phyloP scores from a whole-genome alignment of 345 rosid species.

The Raphanus sativus region DNA sequence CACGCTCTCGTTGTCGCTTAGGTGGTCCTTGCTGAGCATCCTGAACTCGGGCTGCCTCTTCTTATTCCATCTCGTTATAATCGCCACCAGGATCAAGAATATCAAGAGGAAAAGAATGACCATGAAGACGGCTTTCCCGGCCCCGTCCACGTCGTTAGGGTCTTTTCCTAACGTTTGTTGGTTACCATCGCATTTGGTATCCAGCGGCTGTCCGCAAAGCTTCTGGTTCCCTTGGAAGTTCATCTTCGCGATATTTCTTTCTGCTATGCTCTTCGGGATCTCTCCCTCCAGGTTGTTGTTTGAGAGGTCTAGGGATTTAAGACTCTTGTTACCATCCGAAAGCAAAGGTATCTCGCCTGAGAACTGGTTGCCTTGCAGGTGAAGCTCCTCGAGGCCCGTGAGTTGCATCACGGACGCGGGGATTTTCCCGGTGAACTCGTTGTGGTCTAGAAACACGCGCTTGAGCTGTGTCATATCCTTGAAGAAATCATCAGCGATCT shows the following conservation, averaged over 20 bases:
- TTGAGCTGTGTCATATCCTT: not conserved
- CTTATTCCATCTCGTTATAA: constrained; percentile 25
- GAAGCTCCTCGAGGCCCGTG: constrained; percentile 53
- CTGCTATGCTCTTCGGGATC: constrained; percentile 52
- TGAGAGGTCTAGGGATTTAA: constrained; percentile 38
- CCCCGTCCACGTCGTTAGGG: not conserved
- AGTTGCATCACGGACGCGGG: constrained; percentile 53
- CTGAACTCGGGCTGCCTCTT: constrained; percentile 48
- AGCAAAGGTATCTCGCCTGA: constrained; percentile 62
- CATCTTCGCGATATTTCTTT: constrained; percentile 35
- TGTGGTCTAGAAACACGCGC: not conserved
- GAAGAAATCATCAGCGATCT: not conserved
- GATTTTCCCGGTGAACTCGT: constrained; percentile 50
- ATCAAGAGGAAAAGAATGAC: constrained; percentile 29
- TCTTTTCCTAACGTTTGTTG: not conserved
- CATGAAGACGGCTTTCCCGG: constrained; percentile 20
- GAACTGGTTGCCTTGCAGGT: constrained; percentile 69
- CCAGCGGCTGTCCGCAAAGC: constrained; percentile 55
- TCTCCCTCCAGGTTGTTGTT: constrained; percentile 52
- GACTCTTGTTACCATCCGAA: constrained; percentile 25
- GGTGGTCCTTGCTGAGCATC: constrained; percentile 50
- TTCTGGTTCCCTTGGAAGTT: constrained; percentile 47
- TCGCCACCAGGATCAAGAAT: constrained; percentile 31
- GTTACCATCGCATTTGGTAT: constrained; percentile 34
- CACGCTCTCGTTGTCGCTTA: constrained; percentile 39